Evolutionary conservation across 78 protist species (phyloP).

Genomic region (Paratrimastix pyriformis): DNA sequence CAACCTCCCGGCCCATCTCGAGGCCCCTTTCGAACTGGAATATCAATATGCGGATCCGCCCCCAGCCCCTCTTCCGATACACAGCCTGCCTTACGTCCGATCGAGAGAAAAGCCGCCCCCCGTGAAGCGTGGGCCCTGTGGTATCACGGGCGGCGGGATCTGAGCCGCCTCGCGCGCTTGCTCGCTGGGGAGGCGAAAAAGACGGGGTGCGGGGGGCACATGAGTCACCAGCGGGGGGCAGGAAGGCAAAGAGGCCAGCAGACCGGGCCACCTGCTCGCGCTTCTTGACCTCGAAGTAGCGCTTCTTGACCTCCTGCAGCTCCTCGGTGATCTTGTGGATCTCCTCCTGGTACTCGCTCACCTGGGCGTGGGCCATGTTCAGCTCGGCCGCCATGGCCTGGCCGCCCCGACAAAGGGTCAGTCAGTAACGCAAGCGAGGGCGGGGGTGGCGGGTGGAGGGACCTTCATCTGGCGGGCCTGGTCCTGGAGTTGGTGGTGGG

Average conservation of each 20-base stretch:
- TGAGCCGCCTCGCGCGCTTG: background rate
- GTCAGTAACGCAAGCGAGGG: too few species aligned
- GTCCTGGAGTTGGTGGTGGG: conserved; percentile 33
- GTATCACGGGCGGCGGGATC: background rate
- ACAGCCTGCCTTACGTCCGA: background rate
- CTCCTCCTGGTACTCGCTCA: conserved; percentile 44
- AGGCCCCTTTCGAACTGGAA: too few species aligned
- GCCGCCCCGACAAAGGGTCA: too few species aligned
- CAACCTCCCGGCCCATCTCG: too few species aligned
- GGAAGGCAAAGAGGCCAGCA: too few species aligned
- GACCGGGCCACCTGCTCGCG: background rate
- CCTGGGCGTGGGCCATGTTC: conserved; percentile 31
- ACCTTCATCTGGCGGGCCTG: conserved; percentile 39
- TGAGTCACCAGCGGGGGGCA: too few species aligned
- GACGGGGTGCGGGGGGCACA: too few species aligned
- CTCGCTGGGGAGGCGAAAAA: too few species aligned
- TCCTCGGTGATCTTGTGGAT: conserved; percentile 47
- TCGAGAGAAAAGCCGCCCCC: conserved; percentile 14
- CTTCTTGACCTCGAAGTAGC: conserved; percentile 2
- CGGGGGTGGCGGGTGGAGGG: too few species aligned
- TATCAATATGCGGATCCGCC: too few species aligned
- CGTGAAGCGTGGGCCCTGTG: background rate
- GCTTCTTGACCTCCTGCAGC: conserved; percentile 33
- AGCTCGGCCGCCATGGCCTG: conserved; percentile 52
- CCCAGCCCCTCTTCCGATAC: too few species aligned